Evolutionary conservation across 2,329 filamentous ascomycete genomes (phyloP), one percentile per base, ranked within the genome.

Genomic region (Lachnum nothofagi): DNA sequence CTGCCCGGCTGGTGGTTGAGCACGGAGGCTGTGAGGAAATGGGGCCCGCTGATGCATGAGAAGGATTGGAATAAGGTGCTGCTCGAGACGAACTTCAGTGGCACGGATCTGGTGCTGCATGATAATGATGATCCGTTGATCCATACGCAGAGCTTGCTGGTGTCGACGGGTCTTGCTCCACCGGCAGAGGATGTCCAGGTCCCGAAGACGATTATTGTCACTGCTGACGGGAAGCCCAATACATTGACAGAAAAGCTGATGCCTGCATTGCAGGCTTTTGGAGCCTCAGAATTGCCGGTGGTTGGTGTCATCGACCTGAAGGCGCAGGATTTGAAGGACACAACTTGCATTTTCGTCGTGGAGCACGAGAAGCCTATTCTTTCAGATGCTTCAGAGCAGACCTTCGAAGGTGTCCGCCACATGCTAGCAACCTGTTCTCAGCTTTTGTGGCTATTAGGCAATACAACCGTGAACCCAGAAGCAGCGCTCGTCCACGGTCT

Each of bases 381-480:
- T 23, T 72, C 70, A 52, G 48, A 62, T 27, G 72, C 76, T 66
- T 57, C 55, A 1, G 59, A 68, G 7, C 10, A 56, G 0, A 60
- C 67, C 4, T 80, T 77, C 52, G 44, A 65, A 0, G 33, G 56
- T 1, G 68, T 80, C 24, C 67, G 72, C 22, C 52, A 56, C 0
- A 56, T 80, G 14, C 58, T 74, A 3, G 55, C 60, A 3, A 46
- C 44, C 1, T 62, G 70, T 1, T 66, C 64, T 14, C 65, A 68
- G 1, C 55, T 79, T 1, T 39, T 80, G 1, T 80, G 77, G 75
- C 51, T 77, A 3, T 72, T 70, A 1, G 68, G 72, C 24, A 68
- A 53, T 60, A 63, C 64, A 33, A 51, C 58, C 39, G 29, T 51
- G 1, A 54, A 55, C 17, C 59, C 59, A 14, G 48, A 61, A 46